Evolutionary conservation across 108 stramenopile genomes (phyloP), one percentile per base, ranked within the genome.

Genomic region (Skeletonema costatum): DNA sequence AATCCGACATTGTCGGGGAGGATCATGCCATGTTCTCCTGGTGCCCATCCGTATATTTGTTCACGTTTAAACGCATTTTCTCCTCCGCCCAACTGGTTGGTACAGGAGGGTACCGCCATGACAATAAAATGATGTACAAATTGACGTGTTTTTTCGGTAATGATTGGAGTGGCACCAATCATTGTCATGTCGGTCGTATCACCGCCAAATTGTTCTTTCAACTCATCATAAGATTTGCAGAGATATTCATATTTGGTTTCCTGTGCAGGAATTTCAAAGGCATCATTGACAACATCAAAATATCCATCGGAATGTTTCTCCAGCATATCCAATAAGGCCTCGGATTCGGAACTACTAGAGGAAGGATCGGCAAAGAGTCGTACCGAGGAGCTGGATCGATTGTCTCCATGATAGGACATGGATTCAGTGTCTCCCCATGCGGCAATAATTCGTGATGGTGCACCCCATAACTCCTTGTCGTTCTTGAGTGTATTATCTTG

Each of bases 381-480:
- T 25, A 90, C 67, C 10, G 85, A 31, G 12, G 68, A 62, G 51
- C 78, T 64, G 0, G 79, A 82, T 32, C 68, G 53, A 8, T 64
- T 39, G 3, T 59, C 42, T 1, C 87, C 87, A 75, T 90, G 90
- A 60, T 86, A 90, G 14, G 64, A 44, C 7, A 81, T 19, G 0
- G 14, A 42, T 1, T 48, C 17, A 12, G 59, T 64, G 32, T 90
- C 86, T 12, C 90, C 89, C 90, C 90, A 90, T 11, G 90, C 90
- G 6, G 86, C 86, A 75, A 90, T 87, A 36, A 88, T 51, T 7
- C 85, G 76, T 36, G 62, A 58, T 5, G 84, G 77, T 8, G 85
- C 60, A 1, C 71, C 58, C 32, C 69, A 42, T 0, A 65, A 32
- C 1, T 60, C 58, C 31, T 31, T 60, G 48, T 90, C 90, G 29